Conservation (phyloP, 345 rosid species). For the Populus ilicifolia region DNA sequence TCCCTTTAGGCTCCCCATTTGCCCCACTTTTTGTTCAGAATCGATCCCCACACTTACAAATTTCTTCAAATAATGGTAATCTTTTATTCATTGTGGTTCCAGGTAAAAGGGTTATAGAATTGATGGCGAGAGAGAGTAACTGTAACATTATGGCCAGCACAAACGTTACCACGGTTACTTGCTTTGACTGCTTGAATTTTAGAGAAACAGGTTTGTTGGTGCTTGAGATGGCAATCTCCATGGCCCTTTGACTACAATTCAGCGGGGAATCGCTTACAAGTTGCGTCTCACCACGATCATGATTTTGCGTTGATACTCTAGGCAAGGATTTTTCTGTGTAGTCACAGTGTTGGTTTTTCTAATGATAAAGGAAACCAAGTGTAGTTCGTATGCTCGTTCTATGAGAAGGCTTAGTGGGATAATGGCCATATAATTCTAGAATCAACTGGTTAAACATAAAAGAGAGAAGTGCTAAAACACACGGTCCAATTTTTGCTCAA, state of each 20-base stretch:
- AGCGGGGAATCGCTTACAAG: background rate
- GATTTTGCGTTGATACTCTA: conserved; percentile 17
- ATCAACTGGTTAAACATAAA: background rate
- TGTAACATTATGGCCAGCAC: no score
- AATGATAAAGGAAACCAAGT: no score
- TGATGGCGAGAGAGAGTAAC: no score
- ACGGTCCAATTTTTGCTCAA: background rate
- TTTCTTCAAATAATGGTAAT: background rate
- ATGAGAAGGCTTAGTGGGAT: background rate
- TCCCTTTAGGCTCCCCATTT: conserved; percentile 8
- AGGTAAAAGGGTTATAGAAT: no score
- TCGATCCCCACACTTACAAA: background rate
- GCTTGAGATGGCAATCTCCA: background rate
- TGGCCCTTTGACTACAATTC: background rate
- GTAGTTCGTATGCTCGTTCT: background rate
- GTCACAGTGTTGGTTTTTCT: background rate
- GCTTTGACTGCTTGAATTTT: background rate
- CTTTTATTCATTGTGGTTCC: no score
- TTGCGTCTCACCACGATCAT: conserved; percentile 28
- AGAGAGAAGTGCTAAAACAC: conserved; percentile 3
- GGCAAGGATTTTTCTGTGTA: conserved; percentile 42
- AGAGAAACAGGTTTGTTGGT: conserved; percentile 3
- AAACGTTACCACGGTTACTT: background rate
- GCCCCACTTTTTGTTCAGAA: conserved; percentile 2
- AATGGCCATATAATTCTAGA: conserved; percentile 13